Evolutionary conservation across 176 grass and related monocot species (phyloP), one percentile per base, ranked within the genome.

Genomic region (Carex kokanica): DNA sequence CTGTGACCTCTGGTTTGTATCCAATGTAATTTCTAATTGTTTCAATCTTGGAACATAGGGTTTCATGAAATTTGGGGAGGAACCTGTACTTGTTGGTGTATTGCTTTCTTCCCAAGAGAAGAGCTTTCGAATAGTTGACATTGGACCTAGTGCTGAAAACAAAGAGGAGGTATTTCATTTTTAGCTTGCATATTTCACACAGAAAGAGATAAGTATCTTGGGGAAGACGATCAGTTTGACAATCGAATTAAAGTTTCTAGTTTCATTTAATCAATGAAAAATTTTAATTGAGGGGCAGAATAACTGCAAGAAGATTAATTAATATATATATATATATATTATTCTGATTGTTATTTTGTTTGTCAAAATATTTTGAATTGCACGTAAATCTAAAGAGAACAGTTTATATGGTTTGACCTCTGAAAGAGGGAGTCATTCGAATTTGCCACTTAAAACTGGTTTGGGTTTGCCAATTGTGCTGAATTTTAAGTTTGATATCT

Each of bases 141-240:
- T 95, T 81, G 96, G 93, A 73, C 89, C 96, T 83, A 91, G 88
- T 68, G 92, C 92, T 86, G 89, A 99, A 80, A 95, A 90, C 63
- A 89, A 81, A 60, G 88, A 86, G 32, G 91, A 93, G 91, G 93
- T 90, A 87, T 72, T 85, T 88, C 41, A 20, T 43, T 38, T 90
- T 45, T 47, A 31, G 14, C 73, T 77, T 77, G 47, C 24, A 77
- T 77, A 16, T 55, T 55, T 55, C 12, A n/a, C 21, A 31, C 49
- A 18, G 40, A 49, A 31, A 55, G 67, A 55, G 73, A 16, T 6
- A 24, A 55, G 70, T 27, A 54, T 55, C 20, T 77, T 55, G 73
- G 49, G 47, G 23, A 77, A 16, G 25, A 54, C 6, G 1, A 77
- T 29, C 24, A 17, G 23, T 55, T 77, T 53, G 24, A 77, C 29